These are phyloP conservation scores for Sclerotinia trifoliorum DNA, from an alignment of 2,329 filamentous ascomycete genomes.

Conservation along the genomic window DNA sequence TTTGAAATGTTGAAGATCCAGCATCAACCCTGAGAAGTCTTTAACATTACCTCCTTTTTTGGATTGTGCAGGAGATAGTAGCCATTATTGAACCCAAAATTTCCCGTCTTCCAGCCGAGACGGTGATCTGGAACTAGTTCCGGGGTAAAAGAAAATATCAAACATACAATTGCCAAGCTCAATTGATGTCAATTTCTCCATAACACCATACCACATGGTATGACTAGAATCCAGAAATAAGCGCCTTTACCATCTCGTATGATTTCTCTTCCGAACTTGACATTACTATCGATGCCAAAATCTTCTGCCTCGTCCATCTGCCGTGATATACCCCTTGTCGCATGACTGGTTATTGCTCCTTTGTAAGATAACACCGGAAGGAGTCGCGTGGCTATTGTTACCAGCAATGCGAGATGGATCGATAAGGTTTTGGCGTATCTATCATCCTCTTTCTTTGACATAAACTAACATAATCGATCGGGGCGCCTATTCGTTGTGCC, in stretches of 20 bases:
- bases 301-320: not conserved
- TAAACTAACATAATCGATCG: not conserved
- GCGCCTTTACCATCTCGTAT: conserved; percentile 1
- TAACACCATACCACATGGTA: conserved; percentile 1
- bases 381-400: not conserved
- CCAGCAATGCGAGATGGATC: conserved; percentile 14
- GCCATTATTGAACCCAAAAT: not conserved
- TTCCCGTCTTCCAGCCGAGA: not conserved
- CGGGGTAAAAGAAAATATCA: too few relatives aligned
- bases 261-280: not conserved
- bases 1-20: not conserved
- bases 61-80: too few relatives aligned
- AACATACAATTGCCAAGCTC: not conserved
- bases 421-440: not conserved
- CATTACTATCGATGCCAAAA: not conserved
- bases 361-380: not conserved
- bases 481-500: not conserved
- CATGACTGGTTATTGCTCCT: not conserved
- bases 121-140: not conserved
- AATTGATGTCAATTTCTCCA: not conserved
- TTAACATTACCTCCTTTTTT: not conserved
- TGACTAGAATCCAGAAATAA: not conserved
- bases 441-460: not conserved
- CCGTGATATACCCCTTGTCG: conserved; percentile 2
- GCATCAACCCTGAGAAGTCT: not conserved